Conservation (phyloP, 2,329 filamentous ascomycete genomes). For the Diaporthe helianthi region DNA sequence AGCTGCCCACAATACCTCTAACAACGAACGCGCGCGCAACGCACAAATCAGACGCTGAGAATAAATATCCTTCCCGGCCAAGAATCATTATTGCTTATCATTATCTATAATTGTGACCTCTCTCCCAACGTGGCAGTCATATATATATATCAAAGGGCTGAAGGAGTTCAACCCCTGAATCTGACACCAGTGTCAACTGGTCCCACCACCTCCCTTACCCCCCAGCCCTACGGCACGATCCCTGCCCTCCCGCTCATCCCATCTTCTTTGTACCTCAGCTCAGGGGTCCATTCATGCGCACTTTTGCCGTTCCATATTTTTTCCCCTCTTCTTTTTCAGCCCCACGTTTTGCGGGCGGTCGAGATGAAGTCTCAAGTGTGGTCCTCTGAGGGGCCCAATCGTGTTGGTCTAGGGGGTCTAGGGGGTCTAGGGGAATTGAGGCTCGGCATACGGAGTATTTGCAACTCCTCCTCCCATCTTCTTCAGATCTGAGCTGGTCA, state of each 20-base stretch:
- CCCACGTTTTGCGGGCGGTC: constrained; percentile 8
- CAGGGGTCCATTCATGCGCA: constrained; percentile 20
- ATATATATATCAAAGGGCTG: constrained; percentile 13
- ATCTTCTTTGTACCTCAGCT: not conserved
- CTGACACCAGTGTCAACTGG: not conserved
- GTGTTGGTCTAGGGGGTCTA: no score
- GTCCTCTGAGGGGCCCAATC: not conserved
- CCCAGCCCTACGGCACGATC: constrained; percentile 24
- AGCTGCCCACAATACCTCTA: not conserved
- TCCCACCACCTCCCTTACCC: no score
- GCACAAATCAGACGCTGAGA: not conserved
- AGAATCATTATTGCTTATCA: not conserved
- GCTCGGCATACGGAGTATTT: constrained; percentile 18
- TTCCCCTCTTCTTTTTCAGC: no score
- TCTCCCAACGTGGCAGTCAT: not conserved
- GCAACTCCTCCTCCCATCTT: not conserved
- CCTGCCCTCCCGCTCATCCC: constrained; percentile 9
- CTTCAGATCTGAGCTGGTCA: constrained; percentile 8
- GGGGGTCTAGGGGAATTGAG: not conserved
- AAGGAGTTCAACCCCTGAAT: constrained; percentile 6
- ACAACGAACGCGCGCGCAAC: not conserved
- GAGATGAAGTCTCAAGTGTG: constrained; percentile 12
- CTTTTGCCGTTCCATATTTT: not conserved
- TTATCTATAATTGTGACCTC: not conserved
- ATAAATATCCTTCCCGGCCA: not conserved